These are phyloP conservation scores for Scedosporium boydii DNA, from an alignment of 2,329 filamentous ascomycete genomes.

Conservation along the genomic window DNA sequence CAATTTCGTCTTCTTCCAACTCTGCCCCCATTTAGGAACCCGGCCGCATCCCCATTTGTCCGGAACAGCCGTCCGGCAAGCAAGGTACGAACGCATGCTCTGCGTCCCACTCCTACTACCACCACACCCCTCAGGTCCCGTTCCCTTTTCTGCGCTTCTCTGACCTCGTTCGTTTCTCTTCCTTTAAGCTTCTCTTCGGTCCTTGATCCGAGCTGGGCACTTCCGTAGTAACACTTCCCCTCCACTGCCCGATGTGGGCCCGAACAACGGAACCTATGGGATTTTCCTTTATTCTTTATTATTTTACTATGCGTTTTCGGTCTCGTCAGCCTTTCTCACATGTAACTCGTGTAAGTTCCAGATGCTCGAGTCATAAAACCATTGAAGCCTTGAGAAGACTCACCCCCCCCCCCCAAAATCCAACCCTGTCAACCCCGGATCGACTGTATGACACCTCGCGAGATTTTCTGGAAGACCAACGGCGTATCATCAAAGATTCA, in stretches of 20 bases:
- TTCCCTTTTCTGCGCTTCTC: background rate
- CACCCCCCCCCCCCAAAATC: background rate
- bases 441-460: background rate
- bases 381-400: background rate
- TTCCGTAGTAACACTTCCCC: background rate
- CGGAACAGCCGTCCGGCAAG: constrained; percentile 5
- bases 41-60: constrained; percentile 1
- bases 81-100: background rate
- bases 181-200: background rate
- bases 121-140: background rate
- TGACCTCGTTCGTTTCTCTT: background rate
- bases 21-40: background rate
- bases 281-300: background rate
- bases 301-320: background rate
- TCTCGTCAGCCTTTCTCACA: background rate
- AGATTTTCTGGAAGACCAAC: background rate
- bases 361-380: background rate
- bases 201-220: background rate
- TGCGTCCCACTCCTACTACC: background rate
- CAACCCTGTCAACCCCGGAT: background rate
- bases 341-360: background rate
- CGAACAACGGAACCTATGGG: background rate
- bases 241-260: background rate
- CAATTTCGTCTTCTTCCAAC: background rate
- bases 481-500: background rate